These are phyloP conservation scores for Bocquillonia castaneifolia DNA, from an alignment of 441 rosid genomes.

Conservation along the genomic window DNA sequence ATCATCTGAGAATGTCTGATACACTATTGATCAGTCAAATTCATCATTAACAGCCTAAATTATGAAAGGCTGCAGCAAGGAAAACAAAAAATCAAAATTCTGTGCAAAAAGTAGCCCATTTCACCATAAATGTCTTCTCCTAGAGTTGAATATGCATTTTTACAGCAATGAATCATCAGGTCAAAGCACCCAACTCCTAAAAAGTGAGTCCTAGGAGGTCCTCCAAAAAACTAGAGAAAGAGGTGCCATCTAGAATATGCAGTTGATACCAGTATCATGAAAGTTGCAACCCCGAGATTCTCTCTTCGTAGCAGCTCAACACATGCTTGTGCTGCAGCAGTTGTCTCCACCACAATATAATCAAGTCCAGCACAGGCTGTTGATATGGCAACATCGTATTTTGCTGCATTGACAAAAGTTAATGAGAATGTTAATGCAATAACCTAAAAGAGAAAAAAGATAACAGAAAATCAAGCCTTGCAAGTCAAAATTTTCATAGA, in stretches of 20 bases:
- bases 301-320: constrained; percentile 83
- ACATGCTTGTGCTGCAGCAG: constrained; percentile 84
- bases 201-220: neutral
- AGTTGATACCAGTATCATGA: constrained; percentile 83
- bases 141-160: neutral
- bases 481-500: neutral
- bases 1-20: neutral
- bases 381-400: constrained; percentile 90
- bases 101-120: constrained; percentile 1
- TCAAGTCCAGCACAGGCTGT: constrained; percentile 92
- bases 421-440: neutral
- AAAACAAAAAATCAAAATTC: neutral
- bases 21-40: neutral
- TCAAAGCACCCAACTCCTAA: neutral
- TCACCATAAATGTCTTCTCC: constrained; percentile 3
- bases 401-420: constrained; percentile 53
- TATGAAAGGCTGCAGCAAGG: neutral
- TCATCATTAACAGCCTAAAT: neutral
- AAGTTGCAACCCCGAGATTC: constrained; percentile 88
- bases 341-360: constrained; percentile 91
- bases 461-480: neutral
- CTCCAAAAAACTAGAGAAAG: neutral
- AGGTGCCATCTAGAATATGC: neutral
- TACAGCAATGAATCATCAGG: neutral
- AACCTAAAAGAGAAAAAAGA: neutral